Evolutionary conservation across 768 basidiomycete species (phyloP).

Genomic region (Mycena sanguinolenta): DNA sequence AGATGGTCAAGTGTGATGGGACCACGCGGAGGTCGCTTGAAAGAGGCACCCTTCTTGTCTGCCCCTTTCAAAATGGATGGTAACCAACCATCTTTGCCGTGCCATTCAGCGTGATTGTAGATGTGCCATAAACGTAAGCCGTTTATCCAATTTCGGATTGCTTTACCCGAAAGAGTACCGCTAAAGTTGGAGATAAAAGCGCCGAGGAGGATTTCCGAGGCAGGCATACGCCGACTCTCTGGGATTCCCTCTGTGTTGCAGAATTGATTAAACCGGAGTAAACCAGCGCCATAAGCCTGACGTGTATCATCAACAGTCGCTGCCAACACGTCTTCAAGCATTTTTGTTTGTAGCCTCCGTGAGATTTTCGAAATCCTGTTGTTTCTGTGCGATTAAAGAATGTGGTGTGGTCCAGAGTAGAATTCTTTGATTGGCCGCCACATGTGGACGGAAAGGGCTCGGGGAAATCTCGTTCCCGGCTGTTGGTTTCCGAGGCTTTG

Average conservation of each 20-base stretch:
- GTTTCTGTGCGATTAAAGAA: conserved; percentile 9
- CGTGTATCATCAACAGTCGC: conserved; percentile 3
- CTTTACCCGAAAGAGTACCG: no score
- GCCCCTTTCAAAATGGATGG: no score
- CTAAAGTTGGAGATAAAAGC: no score
- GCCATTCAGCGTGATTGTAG: no score
- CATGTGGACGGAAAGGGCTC: conserved; percentile 22
- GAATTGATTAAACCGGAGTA: conserved; percentile 42
- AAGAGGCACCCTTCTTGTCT: no score
- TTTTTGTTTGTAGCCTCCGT: background rate
- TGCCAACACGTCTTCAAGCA: background rate
- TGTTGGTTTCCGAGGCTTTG: background rate
- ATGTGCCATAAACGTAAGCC: no score
- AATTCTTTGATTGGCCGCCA: conserved; percentile 13
- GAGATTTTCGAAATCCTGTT: conserved; percentile 8
- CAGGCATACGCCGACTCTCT: background rate
- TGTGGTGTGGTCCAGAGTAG: conserved; percentile 32
- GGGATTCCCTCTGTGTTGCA: background rate
- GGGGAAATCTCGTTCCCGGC: conserved; percentile 4
- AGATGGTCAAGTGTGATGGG: no score
- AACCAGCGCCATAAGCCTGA: conserved; percentile 44
- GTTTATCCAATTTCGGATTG: no score
- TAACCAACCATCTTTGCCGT: no score
- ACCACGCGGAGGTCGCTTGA: no score
- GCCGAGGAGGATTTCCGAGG: background rate